A percentile compares a stretch with the other conserved stretches of the same genome.
Evolutionary conservation across 73 alveolate species (phyloP).

Genomic region (Paramecium sonneborni): DNA sequence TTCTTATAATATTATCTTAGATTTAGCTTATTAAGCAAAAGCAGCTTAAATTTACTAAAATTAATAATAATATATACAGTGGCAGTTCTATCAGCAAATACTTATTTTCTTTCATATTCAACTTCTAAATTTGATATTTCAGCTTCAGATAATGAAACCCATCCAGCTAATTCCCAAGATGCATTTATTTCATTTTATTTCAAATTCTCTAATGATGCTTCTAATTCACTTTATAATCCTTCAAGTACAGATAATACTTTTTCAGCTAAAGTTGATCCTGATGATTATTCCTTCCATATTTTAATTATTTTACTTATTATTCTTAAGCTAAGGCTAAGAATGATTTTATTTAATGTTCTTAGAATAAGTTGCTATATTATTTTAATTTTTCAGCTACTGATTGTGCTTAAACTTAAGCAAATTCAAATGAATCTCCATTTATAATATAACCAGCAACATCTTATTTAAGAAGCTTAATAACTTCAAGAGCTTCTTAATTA

Average conservation of each 20-base stretch:
- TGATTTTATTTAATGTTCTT: slow-evolving; percentile 29
- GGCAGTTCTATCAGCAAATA: slow-evolving; percentile 54
- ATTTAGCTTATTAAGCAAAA: slow-evolving; percentile 25
- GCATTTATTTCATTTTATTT: slow-evolving; percentile 24
- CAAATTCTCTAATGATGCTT: slow-evolving; percentile 26
- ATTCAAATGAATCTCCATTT: slow-evolving; percentile 39
- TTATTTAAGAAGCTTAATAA: slow-evolving; percentile 12
- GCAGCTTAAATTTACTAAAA: slow-evolving; percentile 36
- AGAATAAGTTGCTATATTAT: not conserved
- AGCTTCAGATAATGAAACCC: slow-evolving; percentile 52
- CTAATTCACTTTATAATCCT: not conserved
- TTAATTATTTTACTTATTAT: not conserved
- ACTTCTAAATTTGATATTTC: slow-evolving; percentile 23
- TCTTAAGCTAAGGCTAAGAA: not conserved
- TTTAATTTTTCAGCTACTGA: slow-evolving; percentile 34
- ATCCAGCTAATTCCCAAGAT: slow-evolving; percentile 47
- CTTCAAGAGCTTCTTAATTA: slow-evolving; percentile 37
- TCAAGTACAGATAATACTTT: slow-evolving; percentile 1
- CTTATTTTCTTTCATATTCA: slow-evolving; percentile 47
- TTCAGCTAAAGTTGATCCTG: slow-evolving; percentile 44
- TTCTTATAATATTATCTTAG: slow-evolving; percentile 24
- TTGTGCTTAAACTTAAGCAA: not conserved
- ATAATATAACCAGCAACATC: slow-evolving; percentile 43
- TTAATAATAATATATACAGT: not conserved
- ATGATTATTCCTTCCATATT: not conserved